phyloP scores from a whole-genome alignment of 176 grass and related monocot species.

The Juncus effusus region DNA sequence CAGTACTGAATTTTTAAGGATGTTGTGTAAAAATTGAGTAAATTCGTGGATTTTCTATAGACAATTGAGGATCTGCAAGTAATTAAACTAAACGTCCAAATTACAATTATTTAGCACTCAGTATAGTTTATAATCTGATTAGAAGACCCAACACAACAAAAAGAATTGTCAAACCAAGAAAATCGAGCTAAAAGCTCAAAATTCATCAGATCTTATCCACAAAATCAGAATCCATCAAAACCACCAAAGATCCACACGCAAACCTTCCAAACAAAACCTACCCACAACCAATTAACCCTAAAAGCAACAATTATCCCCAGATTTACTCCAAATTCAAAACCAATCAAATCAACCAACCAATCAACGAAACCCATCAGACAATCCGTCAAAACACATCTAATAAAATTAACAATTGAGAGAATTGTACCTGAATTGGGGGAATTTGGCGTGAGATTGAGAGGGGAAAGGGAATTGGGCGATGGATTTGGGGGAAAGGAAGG shows the following conservation, averaged over 20 bases:
- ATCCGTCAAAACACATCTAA: too few species aligned
- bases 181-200: neutral
- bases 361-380: neutral
- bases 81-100: neutral
- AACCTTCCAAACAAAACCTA: neutral
- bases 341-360: neutral
- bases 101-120: neutral
- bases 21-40: neutral
- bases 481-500: neutral
- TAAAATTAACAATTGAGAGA: neutral
- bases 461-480: neutral
- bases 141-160: neutral
- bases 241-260: constrained; percentile 8
- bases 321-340: neutral
- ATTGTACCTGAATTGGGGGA: constrained; percentile 12
- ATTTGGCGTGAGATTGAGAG: constrained; percentile 3
- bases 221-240: neutral
- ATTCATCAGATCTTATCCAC: constrained; percentile 7
- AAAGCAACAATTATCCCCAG: too few species aligned
- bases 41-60: neutral
- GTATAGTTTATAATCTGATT: neutral
- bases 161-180: neutral
- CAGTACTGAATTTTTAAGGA: neutral
- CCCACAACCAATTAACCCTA: neutral
- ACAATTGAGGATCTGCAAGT: constrained; percentile 1